Percentiles rank a stretch among this genome's conserved stretches.
phyloP scores from a whole-genome alignment of 495 filamentous ascomycete species.

The Acidomyces sp. region DNA sequence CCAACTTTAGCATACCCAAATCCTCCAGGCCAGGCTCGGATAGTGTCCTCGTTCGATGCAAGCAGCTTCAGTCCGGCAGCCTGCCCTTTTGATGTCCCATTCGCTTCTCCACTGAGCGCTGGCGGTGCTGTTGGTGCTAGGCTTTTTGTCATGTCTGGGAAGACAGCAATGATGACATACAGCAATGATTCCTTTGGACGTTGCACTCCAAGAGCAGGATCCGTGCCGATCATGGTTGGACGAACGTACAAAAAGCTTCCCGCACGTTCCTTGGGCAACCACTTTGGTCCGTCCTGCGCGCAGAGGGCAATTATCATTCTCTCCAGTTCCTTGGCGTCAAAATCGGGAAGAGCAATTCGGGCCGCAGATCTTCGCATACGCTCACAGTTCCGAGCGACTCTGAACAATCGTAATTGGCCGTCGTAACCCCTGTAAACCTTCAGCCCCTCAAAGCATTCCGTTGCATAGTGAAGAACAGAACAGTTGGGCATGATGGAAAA shows the following conservation, averaged over 20 bases:
- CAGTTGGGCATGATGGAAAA: slow-evolving; percentile 72
- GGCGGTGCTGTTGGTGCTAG: slow-evolving; percentile 26
- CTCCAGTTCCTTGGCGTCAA: slow-evolving; percentile 57
- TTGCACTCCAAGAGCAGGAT: slow-evolving; percentile 66
- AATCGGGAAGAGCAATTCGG: slow-evolving; percentile 66
- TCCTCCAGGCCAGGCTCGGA: slow-evolving; percentile 85
- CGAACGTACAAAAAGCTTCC: slow-evolving; percentile 60
- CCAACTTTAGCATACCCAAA: slow-evolving; percentile 85
- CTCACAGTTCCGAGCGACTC: slow-evolving; percentile 60
- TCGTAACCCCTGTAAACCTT: slow-evolving; percentile 78
- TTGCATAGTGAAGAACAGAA: slow-evolving; percentile 80
- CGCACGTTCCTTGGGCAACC: slow-evolving; percentile 57
- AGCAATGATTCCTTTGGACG: slow-evolving; percentile 70
- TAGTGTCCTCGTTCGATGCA: slow-evolving; percentile 59
- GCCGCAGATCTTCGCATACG: slow-evolving; percentile 59
- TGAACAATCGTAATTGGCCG: slow-evolving; percentile 72
- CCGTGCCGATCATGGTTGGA: slow-evolving; percentile 75
- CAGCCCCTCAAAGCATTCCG: slow-evolving; percentile 84
- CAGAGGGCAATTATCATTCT: slow-evolving; percentile 60
- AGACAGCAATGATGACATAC: slow-evolving; percentile 64
- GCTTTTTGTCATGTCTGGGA: slow-evolving; percentile 47
- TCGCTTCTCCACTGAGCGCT: slow-evolving; percentile 13
- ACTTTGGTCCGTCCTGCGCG: slow-evolving; percentile 58
- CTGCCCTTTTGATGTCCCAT: background rate
- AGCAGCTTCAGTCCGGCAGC: slow-evolving; percentile 48